These are phyloP conservation scores for Colletotrichum lindemuthianum DNA, from an alignment of 2,329 filamentous ascomycete species.

Conservation along the genomic window DNA sequence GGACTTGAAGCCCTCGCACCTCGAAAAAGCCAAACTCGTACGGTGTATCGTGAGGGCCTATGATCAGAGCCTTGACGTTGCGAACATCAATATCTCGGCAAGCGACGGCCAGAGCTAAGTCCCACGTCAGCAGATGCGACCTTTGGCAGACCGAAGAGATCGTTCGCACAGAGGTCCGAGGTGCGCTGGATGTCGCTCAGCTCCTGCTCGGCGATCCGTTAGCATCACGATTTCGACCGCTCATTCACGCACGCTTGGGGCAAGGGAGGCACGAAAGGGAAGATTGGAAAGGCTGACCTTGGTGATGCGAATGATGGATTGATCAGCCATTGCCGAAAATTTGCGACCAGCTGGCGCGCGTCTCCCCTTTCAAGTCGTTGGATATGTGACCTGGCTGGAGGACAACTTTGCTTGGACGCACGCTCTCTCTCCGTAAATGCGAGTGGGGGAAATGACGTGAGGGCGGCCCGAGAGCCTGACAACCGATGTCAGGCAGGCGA, in stretches of 20 bases:
- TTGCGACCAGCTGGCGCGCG: slow-evolving; percentile 8
- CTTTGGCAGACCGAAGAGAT: slow-evolving; percentile 1
- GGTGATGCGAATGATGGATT: slow-evolving; percentile 88
- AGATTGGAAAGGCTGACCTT: slow-evolving; percentile 64
- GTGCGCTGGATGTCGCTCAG: slow-evolving; percentile 85
- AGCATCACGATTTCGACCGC: slow-evolving; percentile 22
- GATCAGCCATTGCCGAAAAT: slow-evolving; percentile 73
- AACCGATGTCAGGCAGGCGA: slow-evolving; percentile 12
- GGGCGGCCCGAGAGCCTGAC: slow-evolving; percentile 30
- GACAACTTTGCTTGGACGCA: not conserved
- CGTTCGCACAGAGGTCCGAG: slow-evolving; percentile 78
- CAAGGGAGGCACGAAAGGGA: not conserved
- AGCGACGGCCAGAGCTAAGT: slow-evolving; percentile 82
- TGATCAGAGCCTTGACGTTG: slow-evolving; percentile 85
- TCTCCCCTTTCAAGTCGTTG: slow-evolving; percentile 5
- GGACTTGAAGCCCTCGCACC: slow-evolving; percentile 58
- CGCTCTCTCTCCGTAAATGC: not conserved
- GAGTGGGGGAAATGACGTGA: slow-evolving; percentile 2
- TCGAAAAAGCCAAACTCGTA: slow-evolving; percentile 99
- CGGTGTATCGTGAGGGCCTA: slow-evolving; percentile 92
- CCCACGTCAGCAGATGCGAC: slow-evolving; percentile 19
- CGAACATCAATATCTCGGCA: slow-evolving; percentile 90
- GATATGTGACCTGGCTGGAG: not conserved
- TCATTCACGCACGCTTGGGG: slow-evolving; percentile 4
- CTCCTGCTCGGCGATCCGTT: slow-evolving; percentile 65